Evolutionary conservation across 768 basidiomycete genomes (phyloP).

Genomic region (Melanogaster broomeanus): DNA sequence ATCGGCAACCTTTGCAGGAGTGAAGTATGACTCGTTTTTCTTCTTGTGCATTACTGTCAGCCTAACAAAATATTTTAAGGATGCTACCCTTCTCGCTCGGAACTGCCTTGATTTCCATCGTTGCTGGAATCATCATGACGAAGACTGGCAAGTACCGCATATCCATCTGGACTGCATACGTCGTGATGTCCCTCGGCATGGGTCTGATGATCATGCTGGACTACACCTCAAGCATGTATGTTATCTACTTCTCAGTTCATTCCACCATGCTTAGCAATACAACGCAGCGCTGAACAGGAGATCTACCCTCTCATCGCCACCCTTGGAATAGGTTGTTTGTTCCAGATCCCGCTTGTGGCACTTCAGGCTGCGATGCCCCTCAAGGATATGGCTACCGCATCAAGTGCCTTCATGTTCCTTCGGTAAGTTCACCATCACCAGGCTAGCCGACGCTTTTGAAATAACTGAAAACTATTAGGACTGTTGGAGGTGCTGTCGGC

Average conservation of each 20-base stretch:
- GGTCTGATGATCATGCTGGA: slow-evolving; percentile 75
- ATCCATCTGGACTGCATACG: slow-evolving; percentile 64
- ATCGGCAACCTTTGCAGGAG: neutral
- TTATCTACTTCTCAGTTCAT: neutral
- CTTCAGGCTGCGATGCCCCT: slow-evolving; percentile 88
- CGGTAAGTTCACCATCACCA: slow-evolving; percentile 40
- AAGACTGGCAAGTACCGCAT: slow-evolving; percentile 58
- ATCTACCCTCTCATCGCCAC: slow-evolving; percentile 69
- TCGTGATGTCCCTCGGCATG: slow-evolving; percentile 59
- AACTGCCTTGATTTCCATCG: slow-evolving; percentile 50
- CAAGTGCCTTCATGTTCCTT: slow-evolving; percentile 69
- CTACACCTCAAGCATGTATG: slow-evolving; percentile 51
- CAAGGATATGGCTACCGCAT: slow-evolving; percentile 84
- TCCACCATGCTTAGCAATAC: slow-evolving; percentile 3
- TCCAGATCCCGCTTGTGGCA: slow-evolving; percentile 68
- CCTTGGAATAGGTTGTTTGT: slow-evolving; percentile 64
- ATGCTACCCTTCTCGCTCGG: slow-evolving; percentile 78
- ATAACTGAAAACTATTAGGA: slow-evolving; percentile 38
- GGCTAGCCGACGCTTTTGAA: neutral
- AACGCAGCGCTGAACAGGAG: slow-evolving; percentile 57
- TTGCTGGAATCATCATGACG: slow-evolving; percentile 59
- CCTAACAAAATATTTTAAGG: slow-evolving; percentile 34
- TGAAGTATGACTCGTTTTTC: neutral
- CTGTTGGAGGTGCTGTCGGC: slow-evolving; percentile 75
- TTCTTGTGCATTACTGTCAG: neutral